phyloP scores from a whole-genome alignment of 768 basidiomycete genomes.

The Boletus rex-veris region DNA sequence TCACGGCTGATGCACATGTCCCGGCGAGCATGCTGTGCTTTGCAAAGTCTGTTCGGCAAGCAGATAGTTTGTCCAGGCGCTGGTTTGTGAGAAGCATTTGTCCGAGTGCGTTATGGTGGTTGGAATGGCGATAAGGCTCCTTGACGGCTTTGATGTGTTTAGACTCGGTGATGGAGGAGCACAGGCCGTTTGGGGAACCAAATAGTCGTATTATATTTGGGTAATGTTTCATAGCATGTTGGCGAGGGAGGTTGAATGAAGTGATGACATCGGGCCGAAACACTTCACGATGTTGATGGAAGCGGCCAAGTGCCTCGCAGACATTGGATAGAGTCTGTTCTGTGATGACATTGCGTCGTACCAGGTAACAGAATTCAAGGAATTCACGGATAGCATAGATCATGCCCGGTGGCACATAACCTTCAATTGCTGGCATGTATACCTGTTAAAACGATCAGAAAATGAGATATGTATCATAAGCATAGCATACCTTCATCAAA shows the following conservation, averaged over 20 bases:
- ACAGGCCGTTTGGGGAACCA: background rate
- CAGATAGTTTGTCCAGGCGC: background rate
- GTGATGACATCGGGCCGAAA: background rate
- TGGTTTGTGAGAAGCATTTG: background rate
- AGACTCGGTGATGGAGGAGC: background rate
- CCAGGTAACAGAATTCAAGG: background rate
- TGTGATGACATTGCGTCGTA: background rate
- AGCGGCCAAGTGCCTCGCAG: too few relatives aligned
- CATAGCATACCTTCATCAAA: too few relatives aligned
- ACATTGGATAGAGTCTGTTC: background rate
- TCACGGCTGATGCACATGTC: too few relatives aligned
- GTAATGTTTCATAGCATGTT: background rate
- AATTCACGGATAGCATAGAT: background rate
- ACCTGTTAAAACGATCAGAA: too few relatives aligned
- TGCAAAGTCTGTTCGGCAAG: background rate
- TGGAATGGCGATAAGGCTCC: background rate
- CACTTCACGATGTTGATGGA: background rate
- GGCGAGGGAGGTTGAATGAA: background rate
- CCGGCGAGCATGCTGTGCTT: background rate
- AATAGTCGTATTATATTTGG: background rate
- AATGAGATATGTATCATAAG: too few relatives aligned
- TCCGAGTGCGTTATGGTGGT: background rate
- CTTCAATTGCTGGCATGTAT: background rate
- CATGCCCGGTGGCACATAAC: constrained; percentile 2
- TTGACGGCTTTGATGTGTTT: constrained; percentile 2